phyloP scores from a whole-genome alignment of 768 basidiomycete genomes.

The Auricularia sp. region DNA sequence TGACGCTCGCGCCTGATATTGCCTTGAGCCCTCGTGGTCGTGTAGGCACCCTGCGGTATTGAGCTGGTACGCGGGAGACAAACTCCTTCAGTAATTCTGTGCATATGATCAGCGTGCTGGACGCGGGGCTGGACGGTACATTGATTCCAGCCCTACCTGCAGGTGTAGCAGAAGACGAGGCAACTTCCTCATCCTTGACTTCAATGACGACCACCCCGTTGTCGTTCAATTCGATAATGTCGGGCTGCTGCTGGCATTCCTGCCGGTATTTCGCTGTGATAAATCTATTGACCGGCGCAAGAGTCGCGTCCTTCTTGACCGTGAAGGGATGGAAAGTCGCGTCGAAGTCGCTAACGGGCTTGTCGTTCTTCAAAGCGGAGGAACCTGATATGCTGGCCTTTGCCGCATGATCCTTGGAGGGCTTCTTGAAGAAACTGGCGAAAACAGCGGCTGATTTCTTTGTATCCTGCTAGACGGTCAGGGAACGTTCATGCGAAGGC shows the following conservation, averaged over 20 bases:
- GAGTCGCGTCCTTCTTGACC: conserved; percentile 57
- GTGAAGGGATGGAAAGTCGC: conserved; percentile 70
- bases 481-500: conserved; percentile 15
- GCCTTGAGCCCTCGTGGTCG: conserved; percentile 14
- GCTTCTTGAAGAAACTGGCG: conserved; percentile 68
- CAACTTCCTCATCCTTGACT: conserved; percentile 29
- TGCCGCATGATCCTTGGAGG: conserved; percentile 24
- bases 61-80: conserved; percentile 6
- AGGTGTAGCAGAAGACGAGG: conserved; percentile 11
- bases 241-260: conserved; percentile 14
- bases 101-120: background rate
- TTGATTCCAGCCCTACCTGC: conserved; percentile 10
- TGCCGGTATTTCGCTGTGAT: conserved; percentile 16
- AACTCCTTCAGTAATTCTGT: conserved; percentile 10
- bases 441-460: conserved; percentile 67
- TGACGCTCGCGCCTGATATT: conserved; percentile 25
- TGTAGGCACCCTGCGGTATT: background rate
- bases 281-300: conserved; percentile 73
- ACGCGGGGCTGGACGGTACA: too few relatives aligned
- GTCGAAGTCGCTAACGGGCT: conserved; percentile 45
- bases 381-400: conserved; percentile 13
- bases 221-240: conserved; percentile 12
- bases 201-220: conserved; percentile 54
- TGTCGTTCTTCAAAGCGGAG: conserved; percentile 13
- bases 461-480: conserved; percentile 28